Evolutionary conservation across 1,284 basidiomycete genomes (phyloP), one percentile per base, ranked within the genome.

Genomic region (Cystobasidiaceae sp.): DNA sequence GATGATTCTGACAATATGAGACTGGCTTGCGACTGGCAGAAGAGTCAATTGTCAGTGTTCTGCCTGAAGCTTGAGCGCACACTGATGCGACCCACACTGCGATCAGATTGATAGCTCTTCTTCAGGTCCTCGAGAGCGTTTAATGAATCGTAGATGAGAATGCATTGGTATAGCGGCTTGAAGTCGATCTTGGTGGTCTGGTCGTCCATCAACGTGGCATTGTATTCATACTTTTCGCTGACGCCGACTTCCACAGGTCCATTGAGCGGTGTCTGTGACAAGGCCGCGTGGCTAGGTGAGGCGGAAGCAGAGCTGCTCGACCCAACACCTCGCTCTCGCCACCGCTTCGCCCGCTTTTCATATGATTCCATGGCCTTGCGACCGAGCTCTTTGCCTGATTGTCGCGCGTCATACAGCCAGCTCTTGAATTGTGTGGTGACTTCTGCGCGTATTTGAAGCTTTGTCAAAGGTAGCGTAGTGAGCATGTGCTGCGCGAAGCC

Each of bases 391-490:
- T 87, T 84, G 63, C 89, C 90, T 67, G 89, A 84, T 72, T 97
- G 93, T 57, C 96, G 82, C 62, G 97, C 93, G 73, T 97, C 92
- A 59, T 94, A 85, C 27, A 99, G 80, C 96, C 96, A 99, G 68
- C 96, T 88, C 76, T 97, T 98, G 80, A 93, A 88, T 7, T 93
- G 90, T 0, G 91, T 88, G 0, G 90, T 94, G 1, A 98, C 96
- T 0, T 90, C 89, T 72, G 90, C 87, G 75, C 93, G 91, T 74
- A 99, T 90, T 71, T 92, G 88, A 21, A 82, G 80, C 7, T 93
- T 86, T 50, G 94, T 82, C 0, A 92, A 93, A 0, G 96, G 96
- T 28, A 98, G 79, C 0, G 92, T 93, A 0, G 90, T 90, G 27
- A 96, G 80, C 70, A 99, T 83, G 78, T 96, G 87, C 59, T 90